Base-by-base conservation (phyloP, 345 rosid species). In the Acer saccharum region DNA sequence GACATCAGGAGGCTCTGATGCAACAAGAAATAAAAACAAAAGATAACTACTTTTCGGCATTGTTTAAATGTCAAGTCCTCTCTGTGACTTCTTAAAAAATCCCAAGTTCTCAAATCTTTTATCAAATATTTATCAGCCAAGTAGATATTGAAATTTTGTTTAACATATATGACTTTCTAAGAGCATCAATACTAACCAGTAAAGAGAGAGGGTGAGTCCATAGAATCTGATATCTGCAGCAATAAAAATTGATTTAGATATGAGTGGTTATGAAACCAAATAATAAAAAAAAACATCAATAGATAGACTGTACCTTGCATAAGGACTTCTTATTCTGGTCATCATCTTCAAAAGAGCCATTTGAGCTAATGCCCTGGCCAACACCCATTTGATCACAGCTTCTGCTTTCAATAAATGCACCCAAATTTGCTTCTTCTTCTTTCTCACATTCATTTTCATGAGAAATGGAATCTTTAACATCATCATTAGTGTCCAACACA, bases 1-100 rank as follows among this genome's bases (percentile, higher is more conserved):
- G 23, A 87, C 77, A 69, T 87, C 83, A 66, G 90, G 91, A 85
- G 93, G 90, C 80, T 88, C 95, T 91, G 79, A 71, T 11, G 77
- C 16, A 74, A 70, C 27, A 64, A 74, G n/a, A 32, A 72, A 23
- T 8, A 68, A 8, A 75, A 27, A 68, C 10, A 66, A 35, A 72
- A 82, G 78, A 63, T 48, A 57, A 72, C 23, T 43, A 7, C 25
- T 69, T 32, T 27, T 39, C 10, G 32, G 9, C 29, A n/a, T 63
- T 60, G 3, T 17, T 17, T 62, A 39, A 16, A 76, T 17, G 60
- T 61, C 13, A 50, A n/a, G 62, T 61, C 20, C 27, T 61, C 55
- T n/a, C 10, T 20, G 21, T 48, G 5, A 74, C 54, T 14, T 2
- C 23, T 18, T 18, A 27, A 41, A 13, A 58, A 48, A 20, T 54